These are phyloP conservation scores for Phytophthora capsici DNA, from an alignment of 352 stramenopile species.

Conservation along the genomic window DNA sequence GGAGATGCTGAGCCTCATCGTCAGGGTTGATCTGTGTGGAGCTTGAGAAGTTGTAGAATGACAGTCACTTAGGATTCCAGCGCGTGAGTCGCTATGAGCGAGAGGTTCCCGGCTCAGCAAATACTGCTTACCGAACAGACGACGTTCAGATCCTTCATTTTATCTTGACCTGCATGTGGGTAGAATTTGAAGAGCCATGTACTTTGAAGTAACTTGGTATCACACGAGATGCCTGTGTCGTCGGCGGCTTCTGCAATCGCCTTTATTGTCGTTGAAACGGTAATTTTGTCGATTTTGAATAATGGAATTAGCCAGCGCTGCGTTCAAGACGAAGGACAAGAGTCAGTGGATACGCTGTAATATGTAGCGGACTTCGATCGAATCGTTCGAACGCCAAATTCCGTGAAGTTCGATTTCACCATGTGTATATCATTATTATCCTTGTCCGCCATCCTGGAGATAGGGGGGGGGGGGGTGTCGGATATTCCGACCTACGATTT, in stretches of 20 bases:
- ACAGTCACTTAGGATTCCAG: neutral
- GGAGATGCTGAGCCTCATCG: conserved; percentile 10
- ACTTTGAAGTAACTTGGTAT: too few species aligned
- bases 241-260: too few species aligned
- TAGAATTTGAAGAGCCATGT: too few species aligned
- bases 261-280: too few species aligned
- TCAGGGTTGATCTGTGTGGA: neutral
- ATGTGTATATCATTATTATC: conserved; percentile 4
- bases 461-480: conserved; percentile 4
- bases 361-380: neutral
- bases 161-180: too few species aligned
- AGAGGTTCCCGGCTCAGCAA: neutral
- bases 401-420: neutral
- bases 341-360: too few species aligned
- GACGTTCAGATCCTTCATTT: conserved; percentile 1
- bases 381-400: neutral
- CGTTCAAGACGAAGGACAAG: neutral
- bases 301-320: too few species aligned
- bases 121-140: neutral
- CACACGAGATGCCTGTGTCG: too few species aligned
- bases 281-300: too few species aligned
- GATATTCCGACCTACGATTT: neutral
- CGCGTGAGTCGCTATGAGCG: neutral
- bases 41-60: conserved; percentile 22
- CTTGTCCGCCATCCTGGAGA: neutral